phyloP scores from a whole-genome alignment of 2,329 filamentous ascomycete genomes.

The Knoxdaviesia proteae region DNA sequence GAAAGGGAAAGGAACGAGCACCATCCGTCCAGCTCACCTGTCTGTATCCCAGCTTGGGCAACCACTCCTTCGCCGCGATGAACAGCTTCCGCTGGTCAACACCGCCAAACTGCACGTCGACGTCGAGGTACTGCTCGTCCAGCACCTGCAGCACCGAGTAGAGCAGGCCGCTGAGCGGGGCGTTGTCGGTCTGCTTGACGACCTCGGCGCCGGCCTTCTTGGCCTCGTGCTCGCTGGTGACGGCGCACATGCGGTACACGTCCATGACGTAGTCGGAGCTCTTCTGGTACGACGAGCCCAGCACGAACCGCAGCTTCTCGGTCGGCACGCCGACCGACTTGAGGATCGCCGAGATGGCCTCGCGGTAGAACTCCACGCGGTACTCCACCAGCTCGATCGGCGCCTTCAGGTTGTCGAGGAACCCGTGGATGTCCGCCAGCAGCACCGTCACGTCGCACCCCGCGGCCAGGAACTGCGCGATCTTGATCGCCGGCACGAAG shows the following conservation, averaged over 20 bases:
- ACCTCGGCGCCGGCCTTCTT: constrained; percentile 85
- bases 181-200: constrained; percentile 75
- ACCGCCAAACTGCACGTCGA: constrained; percentile 73
- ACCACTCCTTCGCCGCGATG: constrained; percentile 60
- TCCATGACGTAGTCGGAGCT: constrained; percentile 66
- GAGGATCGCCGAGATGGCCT: constrained; percentile 53
- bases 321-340: constrained; percentile 60
- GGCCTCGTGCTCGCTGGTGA: constrained; percentile 55
- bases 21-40: constrained; percentile 18
- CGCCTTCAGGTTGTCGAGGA: constrained; percentile 68
- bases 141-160: constrained; percentile 51
- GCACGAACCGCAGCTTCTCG: constrained; percentile 61
- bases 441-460: constrained; percentile 68
- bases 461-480: constrained; percentile 69
- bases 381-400: constrained; percentile 71
- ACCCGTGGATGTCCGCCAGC: constrained; percentile 55
- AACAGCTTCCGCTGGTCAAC: constrained; percentile 83
- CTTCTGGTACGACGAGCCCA: constrained; percentile 68
- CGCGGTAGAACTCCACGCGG: constrained; percentile 68
- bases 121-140: constrained; percentile 74
- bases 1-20: neutral
- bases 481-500: constrained; percentile 73
- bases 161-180: constrained; percentile 33
- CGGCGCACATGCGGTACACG: constrained; percentile 46
- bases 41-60: constrained; percentile 71